Evolutionary conservation across 2,329 filamentous ascomycete species (phyloP).

Genomic region (Claviceps capensis): DNA sequence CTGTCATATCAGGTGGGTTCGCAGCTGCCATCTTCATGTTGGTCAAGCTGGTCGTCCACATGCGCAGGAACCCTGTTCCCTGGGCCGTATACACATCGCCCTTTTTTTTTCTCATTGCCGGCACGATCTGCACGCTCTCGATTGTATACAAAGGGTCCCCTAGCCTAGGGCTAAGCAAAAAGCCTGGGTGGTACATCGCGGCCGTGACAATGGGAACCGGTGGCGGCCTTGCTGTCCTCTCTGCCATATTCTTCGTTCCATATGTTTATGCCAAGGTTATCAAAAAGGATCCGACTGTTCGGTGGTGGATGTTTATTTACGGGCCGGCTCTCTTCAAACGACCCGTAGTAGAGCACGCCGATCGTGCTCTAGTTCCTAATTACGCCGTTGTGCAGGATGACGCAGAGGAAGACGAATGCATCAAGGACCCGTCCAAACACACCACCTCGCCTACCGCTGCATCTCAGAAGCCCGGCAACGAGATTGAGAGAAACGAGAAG

Average conservation of each 20-base stretch:
- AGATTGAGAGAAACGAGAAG: constrained; percentile 12
- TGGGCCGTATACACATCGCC: constrained; percentile 64
- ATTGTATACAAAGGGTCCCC: constrained; percentile 75
- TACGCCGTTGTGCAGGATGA: constrained; percentile 64
- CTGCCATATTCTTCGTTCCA: constrained; percentile 60
- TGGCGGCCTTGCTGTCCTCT: constrained; percentile 41
- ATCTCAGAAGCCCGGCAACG: constrained; percentile 15
- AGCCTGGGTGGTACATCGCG: constrained; percentile 49
- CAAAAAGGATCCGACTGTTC: constrained; percentile 51
- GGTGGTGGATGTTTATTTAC: constrained; percentile 46
- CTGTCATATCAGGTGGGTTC: constrained; percentile 50
- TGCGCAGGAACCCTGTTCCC: constrained; percentile 55
- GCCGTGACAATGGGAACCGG: constrained; percentile 53
- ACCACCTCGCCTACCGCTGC: neutral
- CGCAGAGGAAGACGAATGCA: constrained; percentile 25
- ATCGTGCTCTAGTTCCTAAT: constrained; percentile 50
- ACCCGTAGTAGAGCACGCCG: constrained; percentile 35
- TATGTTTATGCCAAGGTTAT: constrained; percentile 53
- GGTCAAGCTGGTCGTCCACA: constrained; percentile 50
- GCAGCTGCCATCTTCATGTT: constrained; percentile 55
- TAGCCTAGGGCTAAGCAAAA: constrained; percentile 48
- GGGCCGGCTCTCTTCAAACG: constrained; percentile 54
- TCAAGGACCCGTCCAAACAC: constrained; percentile 8
- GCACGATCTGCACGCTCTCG: constrained; percentile 59
- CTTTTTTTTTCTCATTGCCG: constrained; percentile 65